A percentile compares a stretch with the other conserved stretches of the same genome.
These are phyloP conservation scores for Psilocybe cubensis DNA, from an alignment of 768 basidiomycete species.

Conservation along the genomic window DNA sequence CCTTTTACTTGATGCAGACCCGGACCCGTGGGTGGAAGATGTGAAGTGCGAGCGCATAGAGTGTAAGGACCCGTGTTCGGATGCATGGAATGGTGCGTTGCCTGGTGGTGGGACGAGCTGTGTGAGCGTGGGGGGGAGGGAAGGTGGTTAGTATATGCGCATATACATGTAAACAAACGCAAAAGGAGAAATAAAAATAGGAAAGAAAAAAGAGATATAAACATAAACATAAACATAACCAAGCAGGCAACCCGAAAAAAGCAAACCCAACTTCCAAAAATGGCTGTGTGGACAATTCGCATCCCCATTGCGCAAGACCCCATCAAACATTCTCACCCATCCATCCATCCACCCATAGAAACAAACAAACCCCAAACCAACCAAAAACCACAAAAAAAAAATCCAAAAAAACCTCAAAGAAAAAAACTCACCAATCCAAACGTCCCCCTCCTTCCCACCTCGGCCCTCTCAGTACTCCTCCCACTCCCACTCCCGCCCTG, in stretches of 20 bases:
- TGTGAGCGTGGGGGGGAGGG: too few species aligned
- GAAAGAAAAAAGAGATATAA: too few species aligned
- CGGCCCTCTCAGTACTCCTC: too few species aligned
- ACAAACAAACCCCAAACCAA: background rate
- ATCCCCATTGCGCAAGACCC: too few species aligned
- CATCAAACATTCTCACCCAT: too few species aligned
- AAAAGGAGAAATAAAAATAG: too few species aligned
- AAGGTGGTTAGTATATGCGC: too few species aligned
- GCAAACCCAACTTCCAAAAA: background rate
- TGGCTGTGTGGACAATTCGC: background rate
- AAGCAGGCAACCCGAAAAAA: constrained; percentile 43
- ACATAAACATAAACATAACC: too few species aligned
- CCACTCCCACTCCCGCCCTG: constrained; percentile 23
- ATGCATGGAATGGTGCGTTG: constrained; percentile 43
- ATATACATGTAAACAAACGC: too few species aligned
- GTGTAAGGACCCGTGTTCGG: constrained; percentile 68
- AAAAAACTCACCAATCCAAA: constrained; percentile 62
- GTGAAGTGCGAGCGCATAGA: constrained; percentile 63
- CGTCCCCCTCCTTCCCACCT: constrained; percentile 58
- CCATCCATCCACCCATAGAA: too few species aligned
- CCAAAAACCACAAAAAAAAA: background rate
- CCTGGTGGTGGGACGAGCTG: too few species aligned
- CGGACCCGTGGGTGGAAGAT: constrained; percentile 51
- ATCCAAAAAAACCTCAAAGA: too few species aligned
- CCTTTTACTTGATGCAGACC: constrained; percentile 57